Evolutionary conservation across 2,329 filamentous ascomycete genomes (phyloP), one percentile per base, ranked within the genome.

Genomic region (Exophiala sideris): DNA sequence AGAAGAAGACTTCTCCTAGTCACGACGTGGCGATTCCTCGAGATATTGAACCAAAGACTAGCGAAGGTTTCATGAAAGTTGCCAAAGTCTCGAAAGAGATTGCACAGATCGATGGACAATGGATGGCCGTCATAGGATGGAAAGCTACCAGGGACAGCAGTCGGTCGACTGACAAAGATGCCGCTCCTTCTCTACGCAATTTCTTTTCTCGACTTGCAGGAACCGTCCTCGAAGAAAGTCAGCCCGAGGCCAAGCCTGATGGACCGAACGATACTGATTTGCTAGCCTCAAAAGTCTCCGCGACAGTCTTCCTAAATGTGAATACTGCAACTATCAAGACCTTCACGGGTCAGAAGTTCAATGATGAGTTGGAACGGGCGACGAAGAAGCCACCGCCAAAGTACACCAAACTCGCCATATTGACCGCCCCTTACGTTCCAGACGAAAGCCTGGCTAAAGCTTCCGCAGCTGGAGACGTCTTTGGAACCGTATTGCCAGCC

Each of bases 381-480:
- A 99, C 95, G 1, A 96, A 97, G 73, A 99, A 99, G 67, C 89
- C 91, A 2, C 94, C 95, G 0, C 94, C 94, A 0, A 96, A 90
- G 68, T 81, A 81, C 9, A 95, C 94, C 0, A 89, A 85, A 48
- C 81, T 99, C 21, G 87, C 92, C 5, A 88, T 97, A 33, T 73
- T 99, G 45, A 96, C 91, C 0, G 91, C 92, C 14, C 95, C 92
- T 0, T 95, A 92, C 67, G 89, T 95, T 64, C 76, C 74, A 12
- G 70, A 69, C 8, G 75, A 46, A 10, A 63, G 55, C 34, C 48
- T 63, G 21, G 50, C 50, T 6, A 57, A 59, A 16, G 63, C 66
- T 18, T 65, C 66, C 5, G 63, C 68, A 18, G 70, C 69, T 24
- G 60, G 62, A 6, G 89, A 96, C 66, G 85, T 99, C 6, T 96